Conservation (phyloP, 805 yeast genomes). For the Starmerella roubikii region DNA sequence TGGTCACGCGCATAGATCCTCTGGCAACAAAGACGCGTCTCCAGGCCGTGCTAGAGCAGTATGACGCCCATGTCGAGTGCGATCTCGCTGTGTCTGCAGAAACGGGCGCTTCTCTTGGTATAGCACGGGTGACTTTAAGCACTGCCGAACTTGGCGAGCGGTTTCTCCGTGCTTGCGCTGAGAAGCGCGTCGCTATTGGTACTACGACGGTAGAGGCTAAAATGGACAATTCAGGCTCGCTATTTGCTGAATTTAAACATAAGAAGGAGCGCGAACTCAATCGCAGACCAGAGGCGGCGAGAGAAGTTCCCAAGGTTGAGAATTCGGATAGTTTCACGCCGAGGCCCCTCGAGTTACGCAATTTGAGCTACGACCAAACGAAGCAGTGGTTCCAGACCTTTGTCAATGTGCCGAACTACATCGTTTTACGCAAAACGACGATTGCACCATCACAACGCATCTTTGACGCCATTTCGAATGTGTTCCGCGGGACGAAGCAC, state of each 20-base stretch:
- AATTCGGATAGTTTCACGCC: not conserved
- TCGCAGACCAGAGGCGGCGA: not conserved
- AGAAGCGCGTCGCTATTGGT: not conserved
- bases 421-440: conserved; percentile 2
- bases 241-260: not conserved
- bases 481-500: not conserved
- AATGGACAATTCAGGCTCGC: not conserved
- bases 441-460: not conserved
- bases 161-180: not conserved
- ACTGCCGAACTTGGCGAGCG: not conserved
- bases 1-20: no score
- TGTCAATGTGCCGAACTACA: conserved; percentile 6
- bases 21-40: no score
- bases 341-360: conserved; percentile 4
- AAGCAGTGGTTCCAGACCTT: conserved; percentile 7
- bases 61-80: conserved; percentile 6
- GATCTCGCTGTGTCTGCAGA: conserved; percentile 2
- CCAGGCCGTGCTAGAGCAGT: conserved; percentile 1
- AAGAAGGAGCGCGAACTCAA: not conserved
- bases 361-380: not conserved
- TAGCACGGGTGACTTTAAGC: conserved; percentile 7
- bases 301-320: not conserved
- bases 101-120: conserved; percentile 15
- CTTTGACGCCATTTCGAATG: not conserved
- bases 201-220: not conserved